Conservation (phyloP, 345 rosid species). For the Arabis alpina region DNA sequence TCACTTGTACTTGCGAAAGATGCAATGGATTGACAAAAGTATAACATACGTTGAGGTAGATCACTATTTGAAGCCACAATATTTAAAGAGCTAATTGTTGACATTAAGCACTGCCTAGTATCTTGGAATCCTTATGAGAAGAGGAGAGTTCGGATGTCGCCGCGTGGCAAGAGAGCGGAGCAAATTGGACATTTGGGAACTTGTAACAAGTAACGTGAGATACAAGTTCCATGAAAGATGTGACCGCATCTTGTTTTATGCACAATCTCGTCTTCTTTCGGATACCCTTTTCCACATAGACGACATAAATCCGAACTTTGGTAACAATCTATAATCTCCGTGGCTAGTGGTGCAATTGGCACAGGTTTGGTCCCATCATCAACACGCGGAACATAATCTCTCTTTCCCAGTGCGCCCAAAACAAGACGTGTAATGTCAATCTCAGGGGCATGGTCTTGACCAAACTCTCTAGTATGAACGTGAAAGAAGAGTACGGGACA, state of each 20-base stretch:
- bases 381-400: not conserved
- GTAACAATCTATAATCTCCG: slow-evolving; percentile 23
- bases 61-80: too few relatives aligned
- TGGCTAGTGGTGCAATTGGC: slow-evolving; percentile 7
- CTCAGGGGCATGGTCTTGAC: not conserved
- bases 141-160: slow-evolving; percentile 12
- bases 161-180: slow-evolving; percentile 6
- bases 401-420: not conserved
- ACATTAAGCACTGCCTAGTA: too few relatives aligned
- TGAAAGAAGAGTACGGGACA: slow-evolving; percentile 28
- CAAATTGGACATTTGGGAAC: slow-evolving; percentile 13
- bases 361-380: not conserved
- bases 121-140: too few relatives aligned
- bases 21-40: too few relatives aligned
- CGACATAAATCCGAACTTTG: not conserved
- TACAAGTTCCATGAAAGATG: slow-evolving; percentile 28
- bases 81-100: too few relatives aligned
- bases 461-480: not conserved
- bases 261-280: slow-evolving; percentile 22
- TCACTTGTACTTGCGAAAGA: too few relatives aligned
- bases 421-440: not conserved
- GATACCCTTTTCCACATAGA: slow-evolving; percentile 21
- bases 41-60: too few relatives aligned
- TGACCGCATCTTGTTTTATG: slow-evolving; percentile 33
- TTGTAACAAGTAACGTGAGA: slow-evolving; percentile 14